phyloP scores from a whole-genome alignment of 139 green algal genomes.

The Protoeuglena noctilucae region DNA sequence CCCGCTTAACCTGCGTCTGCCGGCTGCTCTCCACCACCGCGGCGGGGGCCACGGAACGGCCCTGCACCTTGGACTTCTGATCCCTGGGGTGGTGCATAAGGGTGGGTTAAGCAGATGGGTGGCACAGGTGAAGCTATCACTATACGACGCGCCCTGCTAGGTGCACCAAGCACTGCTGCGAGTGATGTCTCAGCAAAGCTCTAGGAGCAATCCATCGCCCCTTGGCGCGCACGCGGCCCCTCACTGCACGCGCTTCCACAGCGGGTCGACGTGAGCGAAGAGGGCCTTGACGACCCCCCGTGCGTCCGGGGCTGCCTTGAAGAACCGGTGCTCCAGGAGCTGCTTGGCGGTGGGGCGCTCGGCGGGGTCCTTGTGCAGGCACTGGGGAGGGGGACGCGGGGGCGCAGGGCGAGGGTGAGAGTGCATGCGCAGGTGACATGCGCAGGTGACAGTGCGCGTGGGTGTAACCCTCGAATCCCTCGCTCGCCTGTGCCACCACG shows the following conservation, averaged over 20 bases:
- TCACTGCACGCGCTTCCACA: constrained; percentile 68
- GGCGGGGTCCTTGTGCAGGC: constrained; percentile 85
- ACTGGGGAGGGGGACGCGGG: constrained; percentile 26
- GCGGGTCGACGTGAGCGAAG: constrained; percentile 54
- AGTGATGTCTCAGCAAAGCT: no score
- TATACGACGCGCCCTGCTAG: no score
- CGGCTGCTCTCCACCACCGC: constrained; percentile 13
- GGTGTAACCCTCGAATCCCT: background rate
- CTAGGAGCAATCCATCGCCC: constrained; percentile 14
- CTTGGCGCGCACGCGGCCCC: constrained; percentile 38
- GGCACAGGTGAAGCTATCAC: background rate
- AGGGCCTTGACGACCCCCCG: constrained; percentile 56
- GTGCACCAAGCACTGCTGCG: constrained; percentile 22
- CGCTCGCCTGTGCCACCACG: background rate
- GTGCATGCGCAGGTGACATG: constrained; percentile 4
- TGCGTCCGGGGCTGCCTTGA: constrained; percentile 63
- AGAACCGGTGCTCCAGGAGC: constrained; percentile 95
- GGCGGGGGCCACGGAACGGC: background rate
- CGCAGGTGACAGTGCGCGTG: background rate
- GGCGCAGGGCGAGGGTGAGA: background rate
- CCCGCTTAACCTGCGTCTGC: constrained; percentile 61
- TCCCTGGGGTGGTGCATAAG: background rate
- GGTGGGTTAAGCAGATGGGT: background rate
- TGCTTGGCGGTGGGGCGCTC: constrained; percentile 74
- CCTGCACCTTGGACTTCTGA: background rate